Base-by-base conservation (phyloP, 257 asterid species). In the Solanum pimpinellifolium region DNA sequence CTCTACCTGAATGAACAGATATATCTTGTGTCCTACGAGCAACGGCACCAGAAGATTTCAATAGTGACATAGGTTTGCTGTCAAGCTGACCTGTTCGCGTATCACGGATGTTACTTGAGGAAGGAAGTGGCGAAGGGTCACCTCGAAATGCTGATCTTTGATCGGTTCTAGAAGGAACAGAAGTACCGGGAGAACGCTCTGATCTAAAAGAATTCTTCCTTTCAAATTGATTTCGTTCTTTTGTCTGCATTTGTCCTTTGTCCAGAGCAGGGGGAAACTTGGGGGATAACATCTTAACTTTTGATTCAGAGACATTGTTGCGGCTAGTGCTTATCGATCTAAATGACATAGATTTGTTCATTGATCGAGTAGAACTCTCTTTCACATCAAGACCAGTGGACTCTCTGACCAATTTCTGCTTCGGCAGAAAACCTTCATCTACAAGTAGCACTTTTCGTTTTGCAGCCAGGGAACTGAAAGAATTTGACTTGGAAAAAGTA, bases 271-370 rank as follows among this genome's bases (percentile, higher is more conserved):
- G 90, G 80, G 94, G 85, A 73, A 44, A 87, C 89, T 92, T 93
- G 85, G 97, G 95, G 52, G 98, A 95, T 72, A 92, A 33, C 96
- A 90, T 93, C 92, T 95, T 94, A 23, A 86, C 91, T 90, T 94
- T 95, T 65, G 97, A 90, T 83, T 93, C 98, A 78, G 92, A 72
- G 59, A 49, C 25, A 41, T 83, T 89, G 27, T 7, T 81, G 59
- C 90, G 95, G 88, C 88, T 84, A 62, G 94, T 65, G 88, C 88
- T 92, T 72, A 91, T 88, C 56, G 93, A 88, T 91, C 91, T 97
- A 90, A 96, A 93, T 87, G 98, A 94, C 90, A 88, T 86, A 72
- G 98, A 93, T 93, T 94, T 96, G 78, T 92, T 93, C 41, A 94
- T 85, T 56, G 98, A 89, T 94, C 94, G 93, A 75, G 77, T 84